phyloP scores from a whole-genome alignment of 2,329 filamentous ascomycete genomes.

The Ophiostoma quercus region DNA sequence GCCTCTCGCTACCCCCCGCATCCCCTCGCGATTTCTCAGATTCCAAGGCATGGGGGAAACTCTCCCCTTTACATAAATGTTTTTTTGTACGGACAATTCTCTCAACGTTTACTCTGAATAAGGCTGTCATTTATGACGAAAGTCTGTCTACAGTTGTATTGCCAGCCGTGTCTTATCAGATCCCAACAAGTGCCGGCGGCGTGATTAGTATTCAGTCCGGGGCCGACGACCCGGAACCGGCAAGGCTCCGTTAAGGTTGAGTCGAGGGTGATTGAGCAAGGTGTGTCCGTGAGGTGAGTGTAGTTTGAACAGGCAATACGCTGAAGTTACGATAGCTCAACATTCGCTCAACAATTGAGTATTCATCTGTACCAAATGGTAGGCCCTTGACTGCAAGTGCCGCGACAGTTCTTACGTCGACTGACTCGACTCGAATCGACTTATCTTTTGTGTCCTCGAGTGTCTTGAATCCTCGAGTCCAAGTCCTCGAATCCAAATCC shows the following conservation, averaged over 20 bases:
- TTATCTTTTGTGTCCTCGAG: no score
- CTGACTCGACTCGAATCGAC: no score
- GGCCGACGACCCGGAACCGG: neutral
- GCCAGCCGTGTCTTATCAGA: neutral
- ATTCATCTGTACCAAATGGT: no score
- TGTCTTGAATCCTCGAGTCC: no score
- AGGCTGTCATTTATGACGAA: slow-evolving; percentile 1
- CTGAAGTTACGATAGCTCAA: neutral
- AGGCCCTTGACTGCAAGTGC: no score
- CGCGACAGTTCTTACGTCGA: no score
- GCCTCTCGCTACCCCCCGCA: slow-evolving; percentile 7
- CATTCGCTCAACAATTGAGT: neutral
- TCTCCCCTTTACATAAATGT: slow-evolving; percentile 7
- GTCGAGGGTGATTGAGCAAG: neutral
- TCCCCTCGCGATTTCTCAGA: slow-evolving; percentile 2
- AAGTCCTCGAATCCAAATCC: no score
- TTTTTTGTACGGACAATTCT: neutral
- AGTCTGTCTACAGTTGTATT: neutral
- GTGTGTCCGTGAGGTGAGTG: neutral
- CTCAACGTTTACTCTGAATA: neutral
- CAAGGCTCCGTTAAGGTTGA: slow-evolving; percentile 3
- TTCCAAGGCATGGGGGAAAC: slow-evolving; percentile 11
- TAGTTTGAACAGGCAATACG: no score
- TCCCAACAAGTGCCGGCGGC: slow-evolving; percentile 6
- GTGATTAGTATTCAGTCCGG: neutral